These are phyloP conservation scores for Psilocybe cyanescens DNA, from an alignment of 768 basidiomycete genomes.

Conservation along the genomic window DNA sequence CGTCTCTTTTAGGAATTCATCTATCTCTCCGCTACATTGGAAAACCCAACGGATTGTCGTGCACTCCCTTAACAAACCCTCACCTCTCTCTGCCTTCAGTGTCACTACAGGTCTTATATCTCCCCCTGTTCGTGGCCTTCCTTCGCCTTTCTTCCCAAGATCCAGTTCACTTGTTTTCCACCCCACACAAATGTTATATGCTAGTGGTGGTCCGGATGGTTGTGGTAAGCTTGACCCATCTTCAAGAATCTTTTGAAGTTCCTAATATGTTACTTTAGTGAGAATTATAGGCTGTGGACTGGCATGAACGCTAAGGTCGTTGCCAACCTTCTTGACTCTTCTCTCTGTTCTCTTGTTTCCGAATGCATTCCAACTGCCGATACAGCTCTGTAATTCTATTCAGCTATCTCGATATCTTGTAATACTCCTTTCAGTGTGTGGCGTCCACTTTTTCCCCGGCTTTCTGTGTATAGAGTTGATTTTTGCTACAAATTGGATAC, in stretches of 20 bases:
- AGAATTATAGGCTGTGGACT: constrained; percentile 64
- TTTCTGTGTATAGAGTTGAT: neutral
- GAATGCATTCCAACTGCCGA: neutral
- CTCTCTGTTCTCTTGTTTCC: neutral
- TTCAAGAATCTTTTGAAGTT: neutral
- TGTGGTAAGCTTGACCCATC: constrained; percentile 36
- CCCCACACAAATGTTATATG: constrained; percentile 85
- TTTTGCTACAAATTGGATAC: neutral
- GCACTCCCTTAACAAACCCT: constrained; percentile 52
- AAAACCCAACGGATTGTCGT: constrained; percentile 66
- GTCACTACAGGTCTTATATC: constrained; percentile 58
- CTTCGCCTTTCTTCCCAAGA: constrained; percentile 64
- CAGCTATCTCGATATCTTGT: neutral
- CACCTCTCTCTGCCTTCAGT: constrained; percentile 46
- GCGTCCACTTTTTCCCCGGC: neutral
- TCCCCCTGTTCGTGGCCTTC: constrained; percentile 56
- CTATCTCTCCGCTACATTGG: constrained; percentile 63
- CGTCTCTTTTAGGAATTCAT: constrained; percentile 51
- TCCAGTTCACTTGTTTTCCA: constrained; percentile 77
- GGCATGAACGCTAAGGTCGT: neutral
- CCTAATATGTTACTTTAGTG: constrained; percentile 32
- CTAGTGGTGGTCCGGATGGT: constrained; percentile 74
- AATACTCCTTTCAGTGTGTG: neutral
- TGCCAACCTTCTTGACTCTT: neutral
- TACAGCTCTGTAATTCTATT: neutral